Conservation (phyloP, 192 early-diverging fungal species). For the Blastocladiella britannica region DNA sequence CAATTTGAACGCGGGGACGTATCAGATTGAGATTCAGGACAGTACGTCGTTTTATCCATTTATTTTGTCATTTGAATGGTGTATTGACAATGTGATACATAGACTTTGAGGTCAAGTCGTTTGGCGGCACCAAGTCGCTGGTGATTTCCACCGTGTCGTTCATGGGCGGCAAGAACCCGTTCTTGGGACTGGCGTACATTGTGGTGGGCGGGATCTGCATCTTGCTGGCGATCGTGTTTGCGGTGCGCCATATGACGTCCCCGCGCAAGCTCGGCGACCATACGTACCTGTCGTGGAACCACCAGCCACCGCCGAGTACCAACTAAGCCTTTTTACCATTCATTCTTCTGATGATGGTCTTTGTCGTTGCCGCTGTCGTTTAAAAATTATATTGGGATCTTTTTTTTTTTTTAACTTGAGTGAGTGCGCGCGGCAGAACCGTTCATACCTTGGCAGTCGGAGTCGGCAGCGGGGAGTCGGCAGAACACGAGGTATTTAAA, state of each 20-base stretch:
- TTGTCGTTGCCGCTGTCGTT: no score
- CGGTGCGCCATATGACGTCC: slow-evolving; percentile 75
- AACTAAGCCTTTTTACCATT: no score
- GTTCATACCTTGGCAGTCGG: no score
- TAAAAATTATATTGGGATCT: no score
- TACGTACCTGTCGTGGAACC: slow-evolving; percentile 90
- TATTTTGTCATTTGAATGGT: not conserved
- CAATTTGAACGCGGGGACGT: slow-evolving; percentile 42
- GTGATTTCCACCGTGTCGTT: slow-evolving; percentile 87
- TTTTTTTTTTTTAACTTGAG: no score
- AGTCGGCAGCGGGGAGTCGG: no score
- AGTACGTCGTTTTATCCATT: slow-evolving; percentile 25
- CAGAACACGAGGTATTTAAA: no score
- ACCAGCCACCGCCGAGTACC: slow-evolving; percentile 14
- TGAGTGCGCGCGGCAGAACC: no score
- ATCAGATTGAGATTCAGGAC: slow-evolving; percentile 48
- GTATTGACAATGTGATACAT: slow-evolving; percentile 2
- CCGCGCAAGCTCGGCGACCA: slow-evolving; percentile 95
- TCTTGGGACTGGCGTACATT: slow-evolving; percentile 87
- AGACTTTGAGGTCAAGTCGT: slow-evolving; percentile 70
- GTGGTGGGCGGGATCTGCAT: slow-evolving; percentile 79
- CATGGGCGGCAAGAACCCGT: slow-evolving; percentile 90
- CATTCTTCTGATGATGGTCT: no score
- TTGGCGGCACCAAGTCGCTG: slow-evolving; percentile 85
- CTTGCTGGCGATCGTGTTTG: slow-evolving; percentile 67